Base-by-base conservation (phyloP, 2,329 filamentous ascomycete genomes). In the Malbranchea zuffiana region DNA sequence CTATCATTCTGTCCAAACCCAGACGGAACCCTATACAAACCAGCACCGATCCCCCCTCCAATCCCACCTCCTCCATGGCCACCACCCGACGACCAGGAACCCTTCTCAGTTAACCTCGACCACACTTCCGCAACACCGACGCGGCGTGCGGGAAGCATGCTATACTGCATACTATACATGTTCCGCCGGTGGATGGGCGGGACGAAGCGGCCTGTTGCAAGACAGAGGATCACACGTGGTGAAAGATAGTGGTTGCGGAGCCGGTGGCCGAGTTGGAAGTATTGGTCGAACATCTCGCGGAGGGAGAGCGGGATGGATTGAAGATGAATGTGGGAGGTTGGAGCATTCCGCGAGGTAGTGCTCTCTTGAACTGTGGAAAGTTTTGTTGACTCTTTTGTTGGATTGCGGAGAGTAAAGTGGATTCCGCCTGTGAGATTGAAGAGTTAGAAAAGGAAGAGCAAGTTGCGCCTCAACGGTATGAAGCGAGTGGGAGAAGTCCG, bases 241-340 rank as follows among this genome's bases (percentile, higher is more conserved):
- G 86, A 88, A 28, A 96, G 71, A 57, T 98, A 98, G 62, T 98
- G 90, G 57, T 93, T 94, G 40, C 85, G 80, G 44, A 98, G 84
- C 32, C 90, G 84, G 45, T 83, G 77, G 18, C 82, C 86, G 51
- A 98, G 84, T 57, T 95, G 86, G 54, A 92, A 94, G 62, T 98
- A 98, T 53, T 96, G 87, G 43, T 92, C 76, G 60, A 98, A 96
- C 76, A 96, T 96, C 50, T 82, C 83, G n/a, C 79, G 74, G 47
- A 96, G 82, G 3, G 83, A 78, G 5, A 98, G 74, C 2, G 90
- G 88, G 5, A 94, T 82, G 3, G 88, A 88, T 69, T 92, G 86
- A 37, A 95, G 72, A 51, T 81, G 76, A 40, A 95, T 87, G 55
- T 92, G 81, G 1, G 87, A 88, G 5, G 82, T 85, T 3, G 78